A percentile compares a stretch with the other conserved stretches of the same genome.
phyloP scores from a whole-genome alignment of 306 rosid species.

The Fagus crenata region DNA sequence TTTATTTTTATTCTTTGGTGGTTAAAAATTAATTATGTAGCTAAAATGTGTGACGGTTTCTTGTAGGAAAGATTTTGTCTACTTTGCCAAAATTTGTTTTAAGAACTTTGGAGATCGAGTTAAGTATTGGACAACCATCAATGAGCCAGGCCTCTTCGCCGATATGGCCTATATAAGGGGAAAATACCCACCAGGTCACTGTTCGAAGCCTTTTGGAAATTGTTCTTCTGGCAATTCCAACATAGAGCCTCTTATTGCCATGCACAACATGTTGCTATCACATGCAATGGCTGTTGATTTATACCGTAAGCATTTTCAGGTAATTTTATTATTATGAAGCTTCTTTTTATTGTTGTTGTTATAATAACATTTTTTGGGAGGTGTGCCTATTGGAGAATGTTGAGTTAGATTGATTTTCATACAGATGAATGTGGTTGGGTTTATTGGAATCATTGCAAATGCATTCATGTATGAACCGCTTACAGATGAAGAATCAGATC shows the following conservation, averaged over 20 bases:
- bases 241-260: conserved; percentile 55
- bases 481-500: conserved; percentile 48
- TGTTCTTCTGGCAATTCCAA: conserved; percentile 58
- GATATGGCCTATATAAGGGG: conserved; percentile 38
- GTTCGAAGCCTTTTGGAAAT: conserved; percentile 71
- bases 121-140: conserved; percentile 55
- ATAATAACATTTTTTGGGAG: background rate
- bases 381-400: background rate
- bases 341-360: conserved; percentile 14
- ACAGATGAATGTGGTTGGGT: conserved; percentile 56
- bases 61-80: conserved; percentile 57
- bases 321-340: conserved; percentile 17
- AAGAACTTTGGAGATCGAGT: conserved; percentile 52
- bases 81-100: conserved; percentile 51
- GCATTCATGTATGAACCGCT: conserved; percentile 59
- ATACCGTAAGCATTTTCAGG: conserved; percentile 58
- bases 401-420: conserved; percentile 13
- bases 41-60: background rate
- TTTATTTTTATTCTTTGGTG: too few relatives aligned
- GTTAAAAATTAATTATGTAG: too few relatives aligned
- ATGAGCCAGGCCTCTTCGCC: conserved; percentile 44
- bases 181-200: conserved; percentile 47
- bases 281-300: conserved; percentile 61
- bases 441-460: conserved; percentile 40
- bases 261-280: conserved; percentile 66